Conservation (phyloP, 2,329 filamentous ascomycete genomes). For the Alternaria sp. region DNA sequence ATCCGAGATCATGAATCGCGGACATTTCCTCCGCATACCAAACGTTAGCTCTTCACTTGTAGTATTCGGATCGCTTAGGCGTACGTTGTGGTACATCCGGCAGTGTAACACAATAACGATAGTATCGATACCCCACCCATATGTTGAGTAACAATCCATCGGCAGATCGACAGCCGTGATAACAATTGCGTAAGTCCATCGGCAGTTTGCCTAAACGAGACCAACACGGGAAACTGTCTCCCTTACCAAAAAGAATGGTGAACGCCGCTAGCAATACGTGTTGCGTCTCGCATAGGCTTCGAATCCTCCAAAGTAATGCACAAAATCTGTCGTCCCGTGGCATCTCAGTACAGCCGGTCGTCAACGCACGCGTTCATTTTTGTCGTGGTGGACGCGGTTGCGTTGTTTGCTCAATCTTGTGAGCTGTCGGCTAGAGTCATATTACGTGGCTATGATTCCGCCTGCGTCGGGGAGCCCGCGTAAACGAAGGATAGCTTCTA, state of each 20-base stretch:
- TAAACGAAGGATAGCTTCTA: slow-evolving; percentile 8
- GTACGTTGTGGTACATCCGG: not conserved
- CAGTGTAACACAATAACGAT: not conserved
- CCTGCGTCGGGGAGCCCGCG: not conserved
- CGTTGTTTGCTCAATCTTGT: slow-evolving; percentile 12
- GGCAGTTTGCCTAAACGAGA: not conserved
- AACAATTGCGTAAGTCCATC: not conserved
- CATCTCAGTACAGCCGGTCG: not conserved
- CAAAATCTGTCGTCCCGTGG: not conserved
- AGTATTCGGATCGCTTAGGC: not conserved
- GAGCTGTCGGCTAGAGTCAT: not conserved
- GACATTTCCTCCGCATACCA: not conserved
- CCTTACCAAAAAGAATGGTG: no score
- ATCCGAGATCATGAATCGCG: not conserved
- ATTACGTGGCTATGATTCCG: slow-evolving; percentile 2
- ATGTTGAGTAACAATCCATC: not conserved
- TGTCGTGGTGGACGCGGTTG: not conserved
- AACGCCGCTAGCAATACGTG: not conserved
- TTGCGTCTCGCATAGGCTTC: not conserved
- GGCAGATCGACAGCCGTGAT: not conserved
- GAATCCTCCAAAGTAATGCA: not conserved
- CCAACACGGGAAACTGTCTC: not conserved
- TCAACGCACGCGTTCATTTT: not conserved
- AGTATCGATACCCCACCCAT: slow-evolving; percentile 5
- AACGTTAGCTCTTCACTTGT: not conserved